Percentiles rank a stretch among this genome's conserved stretches.
Conservation (phyloP, 1,284 basidiomycete genomes). For the Cystobasidium sp. region DNA sequence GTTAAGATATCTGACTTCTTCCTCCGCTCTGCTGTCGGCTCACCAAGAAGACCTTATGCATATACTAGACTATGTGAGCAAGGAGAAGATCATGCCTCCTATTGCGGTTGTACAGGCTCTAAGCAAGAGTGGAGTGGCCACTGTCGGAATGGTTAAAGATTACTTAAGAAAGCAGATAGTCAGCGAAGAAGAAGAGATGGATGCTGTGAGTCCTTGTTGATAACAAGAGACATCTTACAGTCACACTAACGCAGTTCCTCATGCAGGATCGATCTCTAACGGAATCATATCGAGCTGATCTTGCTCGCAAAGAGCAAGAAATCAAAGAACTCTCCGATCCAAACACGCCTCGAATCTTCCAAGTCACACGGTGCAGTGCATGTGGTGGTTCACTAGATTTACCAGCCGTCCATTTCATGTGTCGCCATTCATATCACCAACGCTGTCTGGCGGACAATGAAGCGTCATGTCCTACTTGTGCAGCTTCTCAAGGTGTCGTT, state of each 20-base stretch:
- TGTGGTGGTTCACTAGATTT: slow-evolving; percentile 88
- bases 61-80: slow-evolving; percentile 77
- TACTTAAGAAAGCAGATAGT: slow-evolving; percentile 81
- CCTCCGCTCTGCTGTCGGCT: slow-evolving; percentile 67
- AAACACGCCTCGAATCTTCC: slow-evolving; percentile 81
- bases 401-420: slow-evolving; percentile 96
- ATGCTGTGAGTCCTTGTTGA: slow-evolving; percentile 74
- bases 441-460: slow-evolving; percentile 83
- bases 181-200: slow-evolving; percentile 73
- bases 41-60: slow-evolving; percentile 73
- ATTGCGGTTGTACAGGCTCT: slow-evolving; percentile 85
- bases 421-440: slow-evolving; percentile 95
- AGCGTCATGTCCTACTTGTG: slow-evolving; percentile 85
- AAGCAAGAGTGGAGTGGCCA: slow-evolving; percentile 76
- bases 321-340: slow-evolving; percentile 78
- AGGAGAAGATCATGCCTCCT: slow-evolving; percentile 79
- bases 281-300: slow-evolving; percentile 82
- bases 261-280: slow-evolving; percentile 83
- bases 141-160: slow-evolving; percentile 84
- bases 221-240: no score
- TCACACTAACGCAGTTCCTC: no score
- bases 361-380: slow-evolving; percentile 85
- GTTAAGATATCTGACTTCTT: slow-evolving; percentile 85
- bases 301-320: slow-evolving; percentile 76
- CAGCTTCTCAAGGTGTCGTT: slow-evolving; percentile 81